Conservation (phyloP, 768 basidiomycete species). For the Mycena crocata region DNA sequence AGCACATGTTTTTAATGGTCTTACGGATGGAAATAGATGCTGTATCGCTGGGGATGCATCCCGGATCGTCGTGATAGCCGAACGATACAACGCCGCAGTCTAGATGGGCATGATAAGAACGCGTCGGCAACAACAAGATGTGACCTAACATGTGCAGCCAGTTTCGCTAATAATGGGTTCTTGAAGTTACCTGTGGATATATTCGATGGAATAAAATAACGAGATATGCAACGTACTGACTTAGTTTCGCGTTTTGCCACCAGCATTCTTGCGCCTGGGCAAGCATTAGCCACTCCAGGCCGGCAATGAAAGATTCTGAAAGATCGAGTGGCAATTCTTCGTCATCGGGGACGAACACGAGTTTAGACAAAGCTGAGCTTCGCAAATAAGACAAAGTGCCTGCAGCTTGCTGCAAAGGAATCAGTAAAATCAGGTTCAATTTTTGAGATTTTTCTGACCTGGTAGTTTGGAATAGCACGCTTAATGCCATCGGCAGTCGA, state of each 20-base stretch:
- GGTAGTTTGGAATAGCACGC: slow-evolving; percentile 75
- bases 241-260: slow-evolving; percentile 92
- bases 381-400: slow-evolving; percentile 76
- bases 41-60: slow-evolving; percentile 57
- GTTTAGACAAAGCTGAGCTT: slow-evolving; percentile 63
- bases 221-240: slow-evolving; percentile 53
- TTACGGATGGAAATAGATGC: slow-evolving; percentile 67
- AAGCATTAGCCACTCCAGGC: slow-evolving; percentile 82
- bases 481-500: slow-evolving; percentile 85
- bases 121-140: slow-evolving; percentile 1
- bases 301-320: slow-evolving; percentile 65
- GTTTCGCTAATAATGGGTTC: slow-evolving; percentile 85
- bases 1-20: slow-evolving; percentile 25
- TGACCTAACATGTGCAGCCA: slow-evolving; percentile 74
- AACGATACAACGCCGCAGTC: slow-evolving; percentile 74
- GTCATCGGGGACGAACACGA: slow-evolving; percentile 58
- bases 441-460: slow-evolving; percentile 59
- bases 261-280: slow-evolving; percentile 97
- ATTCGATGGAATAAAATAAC: slow-evolving; percentile 28
- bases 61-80: slow-evolving; percentile 57
- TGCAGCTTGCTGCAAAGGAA: slow-evolving; percentile 66
- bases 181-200: slow-evolving; percentile 68
- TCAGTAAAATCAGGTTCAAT: slow-evolving; percentile 7
- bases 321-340: slow-evolving; percentile 78
- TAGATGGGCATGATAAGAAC: slow-evolving; percentile 39